Evolutionary conservation across 805 yeast species (phyloP), one percentile per base, ranked within the genome.

Genomic region (Candida jianshihensis): DNA sequence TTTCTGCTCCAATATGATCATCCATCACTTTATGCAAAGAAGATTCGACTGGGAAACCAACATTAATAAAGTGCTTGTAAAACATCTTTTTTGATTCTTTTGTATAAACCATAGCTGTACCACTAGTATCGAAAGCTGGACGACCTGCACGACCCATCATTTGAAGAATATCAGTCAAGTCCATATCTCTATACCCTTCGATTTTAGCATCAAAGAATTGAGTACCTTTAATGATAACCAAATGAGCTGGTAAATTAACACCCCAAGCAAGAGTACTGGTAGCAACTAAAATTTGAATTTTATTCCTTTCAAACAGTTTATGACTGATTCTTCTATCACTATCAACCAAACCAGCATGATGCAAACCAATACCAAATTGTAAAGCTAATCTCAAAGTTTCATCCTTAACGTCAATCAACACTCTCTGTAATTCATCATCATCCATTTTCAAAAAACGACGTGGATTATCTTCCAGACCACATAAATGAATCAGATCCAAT

Each of bases 191-290:
- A 52, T 80, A 86, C 0, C 97, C 98, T 67, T 97, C 98, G 36
- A 81, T 81, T 56, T 89, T 86, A 0, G 97, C 71, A 56, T 92
- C 95, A 56, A 89, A 92, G 4, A 92, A 86, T 53, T 90, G 96
- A 0, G 99, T 92, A 2, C 99, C 99, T 53, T 92, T 92, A 28
- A 92, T 81, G 42, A 92, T 85, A 14, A 92, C 98, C 35, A 88
- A 90, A 6, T 96, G 97, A 3, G 98, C 98, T 1, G 98, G 98
- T 38, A 92, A 66, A 56, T 92, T 92, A 19, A 92, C 97, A 72
- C 98, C 98, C 98, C 98, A 92, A 0, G 98, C 98, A 42, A 92
- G 72, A 1, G 98, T 92, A 1, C 97, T 95, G 1, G 99, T 92
- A 65, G 96, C 89, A 48, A 94, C 81, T 14, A 92, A 64, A 1